Conservation (phyloP, 2,329 filamentous ascomycete species). For the Helminthosporium solani region DNA sequence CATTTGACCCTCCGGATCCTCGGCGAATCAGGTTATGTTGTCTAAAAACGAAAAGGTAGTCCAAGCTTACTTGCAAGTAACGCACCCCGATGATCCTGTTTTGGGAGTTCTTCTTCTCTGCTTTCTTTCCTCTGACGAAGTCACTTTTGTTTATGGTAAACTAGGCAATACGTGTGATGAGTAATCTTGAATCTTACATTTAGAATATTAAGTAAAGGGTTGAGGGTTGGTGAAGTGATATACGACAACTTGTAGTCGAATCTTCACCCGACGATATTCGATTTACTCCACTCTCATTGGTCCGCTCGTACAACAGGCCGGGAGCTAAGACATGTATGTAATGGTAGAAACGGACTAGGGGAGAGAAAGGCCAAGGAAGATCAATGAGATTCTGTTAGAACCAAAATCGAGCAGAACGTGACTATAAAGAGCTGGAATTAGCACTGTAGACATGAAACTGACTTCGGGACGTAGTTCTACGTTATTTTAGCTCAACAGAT, state of each 20-base stretch:
- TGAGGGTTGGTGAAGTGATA: neutral
- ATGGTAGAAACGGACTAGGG: too few species aligned
- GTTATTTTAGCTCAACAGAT: too few species aligned
- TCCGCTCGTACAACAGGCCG: constrained; percentile 4
- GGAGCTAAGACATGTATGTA: too few species aligned
- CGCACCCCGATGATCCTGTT: constrained; percentile 5
- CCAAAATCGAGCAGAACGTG: too few species aligned
- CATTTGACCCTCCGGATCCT: constrained; percentile 60
- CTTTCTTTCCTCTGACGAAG: constrained; percentile 4
- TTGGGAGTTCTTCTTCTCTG: constrained; percentile 6
- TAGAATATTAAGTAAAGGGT: neutral
- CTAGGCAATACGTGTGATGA: neutral
- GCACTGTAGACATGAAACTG: too few species aligned
- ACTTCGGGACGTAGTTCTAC: too few species aligned
- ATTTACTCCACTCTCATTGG: constrained; percentile 1
- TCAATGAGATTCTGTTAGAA: too few species aligned
- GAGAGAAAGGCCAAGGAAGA: too few species aligned
- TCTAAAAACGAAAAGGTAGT: neutral
- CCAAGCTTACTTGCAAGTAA: constrained; percentile 7
- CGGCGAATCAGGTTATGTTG: neutral
- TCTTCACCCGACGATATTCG: neutral
- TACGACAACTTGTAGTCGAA: neutral
- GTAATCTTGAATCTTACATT: neutral
- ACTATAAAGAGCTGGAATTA: too few species aligned
- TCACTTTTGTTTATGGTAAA: constrained; percentile 2